phyloP scores from a whole-genome alignment of 352 stramenopile species.

The Pseudoperonospora humuli region DNA sequence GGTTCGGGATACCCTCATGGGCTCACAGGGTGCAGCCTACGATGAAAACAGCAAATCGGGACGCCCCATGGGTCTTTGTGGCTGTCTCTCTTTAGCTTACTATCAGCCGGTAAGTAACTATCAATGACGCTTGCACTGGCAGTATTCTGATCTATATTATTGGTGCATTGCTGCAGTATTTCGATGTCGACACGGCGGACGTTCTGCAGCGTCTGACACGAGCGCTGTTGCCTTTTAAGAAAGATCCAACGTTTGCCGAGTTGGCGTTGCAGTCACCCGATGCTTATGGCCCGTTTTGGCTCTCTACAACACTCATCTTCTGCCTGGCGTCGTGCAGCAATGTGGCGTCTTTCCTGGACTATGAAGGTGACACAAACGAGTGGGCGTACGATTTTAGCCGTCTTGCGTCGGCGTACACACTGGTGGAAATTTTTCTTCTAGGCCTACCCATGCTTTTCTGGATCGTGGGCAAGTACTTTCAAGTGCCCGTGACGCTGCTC shows the following conservation, averaged over 20 bases:
- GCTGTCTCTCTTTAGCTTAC: conserved; percentile 75
- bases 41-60: conserved; percentile 31
- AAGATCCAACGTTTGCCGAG: conserved; percentile 74
- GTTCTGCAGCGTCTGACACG: conserved; percentile 68
- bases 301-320: conserved; percentile 84
- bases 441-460: conserved; percentile 70
- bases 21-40: conserved; percentile 30
- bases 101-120: conserved; percentile 68
- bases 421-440: conserved; percentile 72
- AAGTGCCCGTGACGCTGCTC: conserved; percentile 64
- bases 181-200: conserved; percentile 79
- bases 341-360: conserved; percentile 75
- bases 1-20: conserved; percentile 56
- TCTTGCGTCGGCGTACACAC: conserved; percentile 64
- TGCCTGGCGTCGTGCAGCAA: conserved; percentile 81
- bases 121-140: background rate
- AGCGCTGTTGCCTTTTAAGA: conserved; percentile 78
- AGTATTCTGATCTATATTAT: background rate
- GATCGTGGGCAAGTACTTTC: conserved; percentile 71
- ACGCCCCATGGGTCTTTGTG: conserved; percentile 44
- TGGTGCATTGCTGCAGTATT: conserved; percentile 48
- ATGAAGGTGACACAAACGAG: conserved; percentile 39
- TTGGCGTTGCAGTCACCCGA: conserved; percentile 49
- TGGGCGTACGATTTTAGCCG: conserved; percentile 83
- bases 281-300: conserved; percentile 79